These are phyloP conservation scores for Sugiyamaella grinbergsii DNA, from an alignment of 1,139 yeast genomes.

Conservation along the genomic window DNA sequence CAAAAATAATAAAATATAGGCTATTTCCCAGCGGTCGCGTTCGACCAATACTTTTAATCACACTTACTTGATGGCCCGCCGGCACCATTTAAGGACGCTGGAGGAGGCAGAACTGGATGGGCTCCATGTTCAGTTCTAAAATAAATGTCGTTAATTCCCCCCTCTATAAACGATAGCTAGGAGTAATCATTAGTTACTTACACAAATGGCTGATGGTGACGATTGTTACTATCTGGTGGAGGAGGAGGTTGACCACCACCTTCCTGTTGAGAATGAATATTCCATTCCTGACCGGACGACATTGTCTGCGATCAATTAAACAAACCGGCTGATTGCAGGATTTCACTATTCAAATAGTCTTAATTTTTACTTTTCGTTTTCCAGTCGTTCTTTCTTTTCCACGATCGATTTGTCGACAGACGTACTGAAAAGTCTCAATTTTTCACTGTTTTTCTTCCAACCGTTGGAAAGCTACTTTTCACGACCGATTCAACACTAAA, in stretches of 20 bases:
- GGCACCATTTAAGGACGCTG: conserved; percentile 30
- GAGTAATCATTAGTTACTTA: too few species aligned
- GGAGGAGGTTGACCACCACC: conserved; percentile 10
- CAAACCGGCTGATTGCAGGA: background rate
- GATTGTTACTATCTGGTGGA: conserved; percentile 15
- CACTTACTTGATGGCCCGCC: conserved; percentile 27
- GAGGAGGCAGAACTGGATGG: conserved; percentile 40
- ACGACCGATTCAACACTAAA: background rate
- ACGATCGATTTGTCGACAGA: too few species aligned
- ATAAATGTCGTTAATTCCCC: conserved; percentile 1
- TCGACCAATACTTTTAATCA: conserved; percentile 16
- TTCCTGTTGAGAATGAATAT: conserved; percentile 11
- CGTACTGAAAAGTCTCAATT: too few species aligned
- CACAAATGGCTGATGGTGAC: conserved; percentile 32
- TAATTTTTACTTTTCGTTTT: background rate
- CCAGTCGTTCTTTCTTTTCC: background rate
- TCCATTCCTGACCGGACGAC: conserved; percentile 15
- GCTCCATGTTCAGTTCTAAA: conserved; percentile 32
- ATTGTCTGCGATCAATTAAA: background rate
- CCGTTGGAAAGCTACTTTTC: too few species aligned
- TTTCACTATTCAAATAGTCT: background rate
- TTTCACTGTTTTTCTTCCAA: background rate
- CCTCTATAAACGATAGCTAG: too few species aligned
- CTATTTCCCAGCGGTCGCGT: too few species aligned
- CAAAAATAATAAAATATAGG: too few species aligned